These are phyloP conservation scores for Amanita phalloides DNA, from an alignment of 768 basidiomycete species.

Conservation along the genomic window DNA sequence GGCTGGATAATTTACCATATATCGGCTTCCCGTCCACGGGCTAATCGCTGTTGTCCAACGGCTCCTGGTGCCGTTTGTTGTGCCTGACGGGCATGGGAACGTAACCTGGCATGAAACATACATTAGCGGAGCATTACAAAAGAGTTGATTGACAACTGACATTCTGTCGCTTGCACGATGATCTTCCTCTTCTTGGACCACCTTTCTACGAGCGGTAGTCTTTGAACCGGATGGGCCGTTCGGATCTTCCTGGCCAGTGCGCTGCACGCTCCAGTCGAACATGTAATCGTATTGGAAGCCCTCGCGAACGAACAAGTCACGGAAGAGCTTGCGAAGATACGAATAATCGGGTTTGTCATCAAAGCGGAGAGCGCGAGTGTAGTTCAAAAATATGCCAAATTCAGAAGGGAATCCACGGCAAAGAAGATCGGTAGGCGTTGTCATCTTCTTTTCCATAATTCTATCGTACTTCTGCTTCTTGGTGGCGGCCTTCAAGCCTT, in stretches of 20 bases:
- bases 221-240: conserved; percentile 52
- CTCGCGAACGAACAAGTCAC: conserved; percentile 93
- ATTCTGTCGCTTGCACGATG: conserved; percentile 75
- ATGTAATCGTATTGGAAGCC: conserved; percentile 99
- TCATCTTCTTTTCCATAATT: conserved; percentile 99
- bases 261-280: conserved; percentile 96
- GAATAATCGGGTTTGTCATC: conserved; percentile 99
- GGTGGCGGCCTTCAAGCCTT: conserved; percentile 98
- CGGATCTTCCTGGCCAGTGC: conserved; percentile 58
- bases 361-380: conserved; percentile 96
- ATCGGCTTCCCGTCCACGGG: conserved; percentile 38
- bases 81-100: conserved; percentile 78
- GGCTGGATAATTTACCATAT: conserved; percentile 36
- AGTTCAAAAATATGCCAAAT: conserved; percentile 98
- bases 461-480: conserved; percentile 99
- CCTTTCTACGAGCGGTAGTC: conserved; percentile 57
- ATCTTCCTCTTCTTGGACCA: conserved; percentile 79
- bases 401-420: conserved; percentile 99
- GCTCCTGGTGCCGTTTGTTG: conserved; percentile 49
- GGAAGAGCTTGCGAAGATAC: conserved; percentile 98
- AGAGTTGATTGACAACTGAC: conserved; percentile 34
- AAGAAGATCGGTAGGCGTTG: conserved; percentile 90
- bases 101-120: conserved; percentile 42
- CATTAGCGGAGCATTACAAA: conserved; percentile 12
- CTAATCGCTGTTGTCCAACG: conserved; percentile 33